Percentiles rank a stretch among this genome's conserved stretches.
Conservation (phyloP, 2,329 filamentous ascomycete species). For the Fusarium pseudocircinatum region DNA sequence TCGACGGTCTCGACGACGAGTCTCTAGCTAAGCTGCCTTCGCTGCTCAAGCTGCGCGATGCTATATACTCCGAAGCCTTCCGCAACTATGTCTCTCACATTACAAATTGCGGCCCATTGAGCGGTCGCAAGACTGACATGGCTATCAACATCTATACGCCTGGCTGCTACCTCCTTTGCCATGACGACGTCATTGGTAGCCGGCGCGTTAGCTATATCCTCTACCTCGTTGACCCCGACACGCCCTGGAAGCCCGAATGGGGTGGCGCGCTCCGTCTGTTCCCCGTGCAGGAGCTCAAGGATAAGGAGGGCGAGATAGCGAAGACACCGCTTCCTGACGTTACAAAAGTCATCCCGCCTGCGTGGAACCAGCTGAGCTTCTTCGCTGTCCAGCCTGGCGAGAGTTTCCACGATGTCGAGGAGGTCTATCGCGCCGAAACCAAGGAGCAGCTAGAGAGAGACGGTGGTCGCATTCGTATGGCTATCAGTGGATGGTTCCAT, state of each 20-base stretch:
- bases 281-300: slow-evolving; percentile 71
- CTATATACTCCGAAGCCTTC: slow-evolving; percentile 90
- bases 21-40: slow-evolving; percentile 88
- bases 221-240: slow-evolving; percentile 92
- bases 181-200: slow-evolving; percentile 99
- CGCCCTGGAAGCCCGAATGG: slow-evolving; percentile 89
- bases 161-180: slow-evolving; percentile 93
- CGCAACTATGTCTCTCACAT: slow-evolving; percentile 88
- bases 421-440: slow-evolving; percentile 81
- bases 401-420: slow-evolving; percentile 98
- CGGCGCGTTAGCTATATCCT: slow-evolving; percentile 96
- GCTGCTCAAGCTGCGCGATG: slow-evolving; percentile 90
- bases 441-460: slow-evolving; percentile 71
- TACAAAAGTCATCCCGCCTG: slow-evolving; percentile 85
- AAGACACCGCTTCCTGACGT: slow-evolving; percentile 83
- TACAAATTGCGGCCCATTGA: slow-evolving; percentile 86
- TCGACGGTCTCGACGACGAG: slow-evolving; percentile 89
- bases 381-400: slow-evolving; percentile 98
- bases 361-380: slow-evolving; percentile 98
- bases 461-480: slow-evolving; percentile 88
- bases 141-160: slow-evolving; percentile 99
- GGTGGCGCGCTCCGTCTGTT: slow-evolving; percentile 91
- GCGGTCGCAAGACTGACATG: slow-evolving; percentile 97
- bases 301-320: slow-evolving; percentile 75
- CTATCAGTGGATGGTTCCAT: slow-evolving; percentile 98